phyloP scores from a whole-genome alignment of 2,329 filamentous ascomycete genomes.

The Pseudocercospora pini-densiflorae region DNA sequence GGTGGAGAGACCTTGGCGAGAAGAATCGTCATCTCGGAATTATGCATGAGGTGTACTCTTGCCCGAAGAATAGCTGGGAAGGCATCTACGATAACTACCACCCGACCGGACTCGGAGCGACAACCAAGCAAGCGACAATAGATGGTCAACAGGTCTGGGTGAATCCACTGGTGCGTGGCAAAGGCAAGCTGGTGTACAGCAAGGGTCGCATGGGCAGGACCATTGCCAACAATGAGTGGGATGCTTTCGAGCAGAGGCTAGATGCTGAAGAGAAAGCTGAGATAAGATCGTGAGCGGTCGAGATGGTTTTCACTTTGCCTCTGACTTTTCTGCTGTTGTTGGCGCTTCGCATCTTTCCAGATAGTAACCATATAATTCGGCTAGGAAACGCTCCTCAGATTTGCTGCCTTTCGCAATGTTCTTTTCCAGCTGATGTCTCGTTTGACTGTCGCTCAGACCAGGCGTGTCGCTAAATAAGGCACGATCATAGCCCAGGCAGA shows the following conservation, averaged over 20 bases:
- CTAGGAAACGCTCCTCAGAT: constrained; percentile 13
- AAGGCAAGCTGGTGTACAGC: constrained; percentile 20
- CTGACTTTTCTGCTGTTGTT: background rate
- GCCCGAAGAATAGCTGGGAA: constrained; percentile 21
- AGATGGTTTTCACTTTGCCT: background rate
- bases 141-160: constrained; percentile 21
- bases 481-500: constrained; percentile 19
- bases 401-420: background rate
- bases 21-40: constrained; percentile 19
- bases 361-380: constrained; percentile 19
- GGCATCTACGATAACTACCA: constrained; percentile 25
- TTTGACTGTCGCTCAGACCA: background rate
- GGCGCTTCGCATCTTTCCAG: background rate
- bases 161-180: constrained; percentile 21
- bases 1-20: constrained; percentile 12
- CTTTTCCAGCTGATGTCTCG: background rate
- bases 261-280: background rate
- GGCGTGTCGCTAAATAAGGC: background rate
- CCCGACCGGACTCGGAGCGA: constrained; percentile 22
- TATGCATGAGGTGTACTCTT: constrained; percentile 24
- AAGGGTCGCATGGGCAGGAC: constrained; percentile 22
- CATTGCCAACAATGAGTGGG: constrained; percentile 8
- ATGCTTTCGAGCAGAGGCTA: constrained; percentile 1
- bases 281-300: background rate
- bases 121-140: constrained; percentile 15